A percentile compares a stretch with the other conserved stretches of the same genome.
Conservation (phyloP, 2,329 filamentous ascomycete genomes). For the Fusarium citri region DNA sequence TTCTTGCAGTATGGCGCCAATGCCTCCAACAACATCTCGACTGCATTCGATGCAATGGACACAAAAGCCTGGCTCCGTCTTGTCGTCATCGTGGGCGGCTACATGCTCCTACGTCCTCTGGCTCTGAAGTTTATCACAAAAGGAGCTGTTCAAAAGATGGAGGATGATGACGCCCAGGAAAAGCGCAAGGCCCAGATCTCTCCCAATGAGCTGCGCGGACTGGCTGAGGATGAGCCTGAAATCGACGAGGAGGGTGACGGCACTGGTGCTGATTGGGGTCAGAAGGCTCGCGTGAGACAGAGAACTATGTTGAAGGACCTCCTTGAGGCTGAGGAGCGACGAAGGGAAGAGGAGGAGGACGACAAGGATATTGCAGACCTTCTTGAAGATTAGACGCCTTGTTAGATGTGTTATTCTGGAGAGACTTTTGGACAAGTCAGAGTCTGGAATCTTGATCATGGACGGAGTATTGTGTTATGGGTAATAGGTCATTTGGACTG, state of each 20-base stretch:
- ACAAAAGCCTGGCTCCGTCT: conserved; percentile 73
- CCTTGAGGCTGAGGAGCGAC: conserved; percentile 71
- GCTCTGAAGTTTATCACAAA: conserved; percentile 74
- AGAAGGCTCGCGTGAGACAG: conserved; percentile 76
- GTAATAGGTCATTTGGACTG: background rate
- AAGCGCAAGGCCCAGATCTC: conserved; percentile 70
- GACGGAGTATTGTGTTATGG: conserved; percentile 6
- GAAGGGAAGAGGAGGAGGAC: conserved; percentile 71
- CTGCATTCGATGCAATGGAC: conserved; percentile 63
- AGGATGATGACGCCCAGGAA: conserved; percentile 64
- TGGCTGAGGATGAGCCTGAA: conserved; percentile 65
- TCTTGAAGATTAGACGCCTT: conserved; percentile 62
- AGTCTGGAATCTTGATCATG: conserved; percentile 7
- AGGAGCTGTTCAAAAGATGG: conserved; percentile 72
- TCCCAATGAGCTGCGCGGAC: conserved; percentile 72
- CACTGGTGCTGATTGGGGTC: conserved; percentile 72
- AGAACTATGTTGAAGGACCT: conserved; percentile 74
- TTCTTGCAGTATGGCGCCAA: conserved; percentile 53
- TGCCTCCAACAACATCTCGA: conserved; percentile 60
- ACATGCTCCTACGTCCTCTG: conserved; percentile 79
- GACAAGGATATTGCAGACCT: conserved; percentile 82
- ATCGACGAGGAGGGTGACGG: conserved; percentile 59
- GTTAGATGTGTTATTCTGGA: background rate
- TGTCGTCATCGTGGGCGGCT: conserved; percentile 77
- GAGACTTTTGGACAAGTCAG: conserved; percentile 1